Percentiles rank a stretch among this genome's conserved stretches.
Conservation (phyloP, 2,329 filamentous ascomycete species). For the Chaetoscypha palmicola region DNA sequence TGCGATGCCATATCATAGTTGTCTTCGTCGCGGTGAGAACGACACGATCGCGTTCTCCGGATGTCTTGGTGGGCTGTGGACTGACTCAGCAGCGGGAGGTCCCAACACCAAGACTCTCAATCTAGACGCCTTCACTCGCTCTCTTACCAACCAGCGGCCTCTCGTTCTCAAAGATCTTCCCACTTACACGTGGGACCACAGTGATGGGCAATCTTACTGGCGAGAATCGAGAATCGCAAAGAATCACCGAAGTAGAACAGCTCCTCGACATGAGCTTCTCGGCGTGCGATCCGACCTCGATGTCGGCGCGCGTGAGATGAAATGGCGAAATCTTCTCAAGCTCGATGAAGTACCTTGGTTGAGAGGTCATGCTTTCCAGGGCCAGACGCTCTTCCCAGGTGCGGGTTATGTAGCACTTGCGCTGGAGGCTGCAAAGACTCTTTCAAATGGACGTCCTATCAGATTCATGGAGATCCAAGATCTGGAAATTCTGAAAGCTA, state of each 20-base stretch:
- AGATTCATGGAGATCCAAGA: conserved; percentile 30
- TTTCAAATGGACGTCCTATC: conserved; percentile 3
- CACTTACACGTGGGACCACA: conserved; percentile 47
- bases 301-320: conserved; percentile 11
- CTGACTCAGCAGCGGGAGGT: background rate
- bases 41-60: background rate
- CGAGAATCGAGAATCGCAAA: conserved; percentile 35
- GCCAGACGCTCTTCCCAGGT: conserved; percentile 35
- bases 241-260: conserved; percentile 36
- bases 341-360: conserved; percentile 37
- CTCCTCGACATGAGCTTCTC: conserved; percentile 38
- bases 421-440: conserved; percentile 31
- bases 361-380: conserved; percentile 35
- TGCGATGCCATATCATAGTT: conserved; percentile 2
- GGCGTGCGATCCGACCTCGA: conserved; percentile 1
- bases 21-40: background rate
- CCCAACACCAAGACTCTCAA: too few relatives aligned
- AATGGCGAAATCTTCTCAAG: conserved; percentile 8
- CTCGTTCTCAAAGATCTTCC: conserved; percentile 34
- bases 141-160: background rate
- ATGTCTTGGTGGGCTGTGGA: conserved; percentile 1
- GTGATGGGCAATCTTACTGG: conserved; percentile 42
- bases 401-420: conserved; percentile 38
- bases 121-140: background rate
- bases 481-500: conserved; percentile 4